Evolutionary conservation across 1,139 yeast genomes (phyloP), one percentile per base, ranked within the genome.

Genomic region (Kodamaea fungicola): DNA sequence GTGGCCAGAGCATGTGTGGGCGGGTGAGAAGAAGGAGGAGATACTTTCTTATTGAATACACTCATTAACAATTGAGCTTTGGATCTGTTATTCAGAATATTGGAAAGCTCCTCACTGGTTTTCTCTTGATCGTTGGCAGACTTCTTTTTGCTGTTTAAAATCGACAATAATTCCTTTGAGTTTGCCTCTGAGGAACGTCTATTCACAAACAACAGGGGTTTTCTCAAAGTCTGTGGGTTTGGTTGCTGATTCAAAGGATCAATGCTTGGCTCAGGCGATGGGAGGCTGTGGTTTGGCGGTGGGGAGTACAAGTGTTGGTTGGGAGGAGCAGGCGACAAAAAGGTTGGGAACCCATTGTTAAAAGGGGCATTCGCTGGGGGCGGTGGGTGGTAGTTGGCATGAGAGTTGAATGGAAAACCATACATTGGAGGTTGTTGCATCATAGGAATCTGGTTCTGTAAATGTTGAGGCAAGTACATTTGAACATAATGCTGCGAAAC

Each of bases 161-260:
- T 64, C 5, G 78, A 72, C 42, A 78, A 61, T 12, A 79, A 52
- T 40, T 78, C 82, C 44, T 69, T 74, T 7, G 81, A 71, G 43
- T 76, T 69, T 1, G 69, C 59, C 38, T 58, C 67, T 22, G 62
- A 59, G 4, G 65, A 55, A 34, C 56, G 57, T 43, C 59, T 59
- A 35, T 59, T 49, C 10, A 61, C 51, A n/a, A 62, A 45, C n/a
- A 47, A 57, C 30, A 61, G 54, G 2, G 76, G 73, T 46, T 66
- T 74, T 32, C 65, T 64, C 30, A 74, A 59, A 5, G 67, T 54
- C 13, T 64, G 70, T 3, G 78, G 71, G 31, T 64, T 64, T 24
- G 80, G 80, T 22, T 64, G 65, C 33, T 48, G 51, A 12, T 36
- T 30, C 32, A 35, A 33, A 7, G 42, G 42, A 26, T 39, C 42